Base-by-base conservation (phyloP, 441 rosid species). In the Pelargonium fulgidum region DNA sequence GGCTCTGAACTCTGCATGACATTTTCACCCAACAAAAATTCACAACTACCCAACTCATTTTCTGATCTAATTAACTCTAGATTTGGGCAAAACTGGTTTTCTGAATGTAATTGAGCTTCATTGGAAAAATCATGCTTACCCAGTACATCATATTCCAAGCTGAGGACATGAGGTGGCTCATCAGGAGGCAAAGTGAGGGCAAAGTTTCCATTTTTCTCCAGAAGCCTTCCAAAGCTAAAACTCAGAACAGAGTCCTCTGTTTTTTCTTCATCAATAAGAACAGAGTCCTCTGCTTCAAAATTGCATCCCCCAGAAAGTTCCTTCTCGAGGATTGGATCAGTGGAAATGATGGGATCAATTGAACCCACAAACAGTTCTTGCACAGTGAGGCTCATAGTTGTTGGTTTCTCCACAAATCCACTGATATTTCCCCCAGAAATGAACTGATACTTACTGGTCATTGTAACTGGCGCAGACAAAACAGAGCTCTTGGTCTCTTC, bases 341-440 rank as follows among this genome's bases (percentile, higher is more conserved):
- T 45, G 13, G 13, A 2, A 9, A 10, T 13, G 50, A n/a, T 13
- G 50, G 56, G 3, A 48, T 48, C 56, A n/a, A 14, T 2, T n/a
- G 56, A 13, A 4, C 56, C 56, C 56, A 48, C 56, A 13, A 48
- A 48, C 56, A 48, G 12, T 47, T 47, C 54, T n/a, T 47, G 54
- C 0, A 47, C n/a, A 12, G 54, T 47, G 54, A 47, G 54, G 54
- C 54, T 47, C 54, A 47, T 47, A 11, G 13, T 47, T 47, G 4
- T 47, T 12, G 54, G 54, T 47, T 47, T 16, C 54, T 47, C 54
- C 54, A 47, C 54, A 47, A 47, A 47, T n/a, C n/a, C 54, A 47
- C 54, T 47, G 3, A 47, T 47, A 12, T 47, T 47, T 12, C 14
- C 13, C 54, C 54, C 54, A 47, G 54, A 47, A 47, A 47, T 12